Evolutionary conservation across 352 stramenopile genomes (phyloP).

Genomic region (Pythium utonaiense): DNA sequence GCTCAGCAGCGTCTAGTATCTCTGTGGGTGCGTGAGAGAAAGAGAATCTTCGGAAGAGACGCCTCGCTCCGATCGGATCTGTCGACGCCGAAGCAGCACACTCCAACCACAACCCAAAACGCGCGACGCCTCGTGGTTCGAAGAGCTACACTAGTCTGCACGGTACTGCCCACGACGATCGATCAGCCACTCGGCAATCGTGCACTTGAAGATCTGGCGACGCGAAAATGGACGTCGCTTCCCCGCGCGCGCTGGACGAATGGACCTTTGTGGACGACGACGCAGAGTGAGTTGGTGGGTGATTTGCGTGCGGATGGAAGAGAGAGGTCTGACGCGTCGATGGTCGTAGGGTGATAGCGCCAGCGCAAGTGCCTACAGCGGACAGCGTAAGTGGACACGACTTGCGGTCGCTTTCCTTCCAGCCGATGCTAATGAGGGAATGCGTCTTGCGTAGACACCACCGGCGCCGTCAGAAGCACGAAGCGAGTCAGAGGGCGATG

Average conservation of each 20-base stretch:
- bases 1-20: background rate
- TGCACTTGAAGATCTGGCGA: no score
- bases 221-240: conserved; percentile 8
- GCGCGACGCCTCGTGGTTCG: background rate
- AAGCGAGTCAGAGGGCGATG: background rate
- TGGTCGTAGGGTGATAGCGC: background rate
- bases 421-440: background rate
- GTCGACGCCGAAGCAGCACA: no score
- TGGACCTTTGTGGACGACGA: conserved; percentile 72
- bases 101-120: no score
- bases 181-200: background rate
- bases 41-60: background rate
- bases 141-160: background rate
- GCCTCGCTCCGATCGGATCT: background rate
- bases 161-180: background rate
- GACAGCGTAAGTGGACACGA: background rate
- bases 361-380: background rate
- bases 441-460: background rate
- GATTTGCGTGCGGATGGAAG: background rate
- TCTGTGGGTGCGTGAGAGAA: background rate
- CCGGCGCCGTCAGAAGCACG: background rate
- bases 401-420: background rate
- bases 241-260: conserved; percentile 39
- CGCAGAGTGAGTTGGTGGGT: conserved; percentile 52
- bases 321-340: background rate